Conservation (phyloP, 2,329 filamentous ascomycete genomes). For the Aspergillus brasiliensis region DNA sequence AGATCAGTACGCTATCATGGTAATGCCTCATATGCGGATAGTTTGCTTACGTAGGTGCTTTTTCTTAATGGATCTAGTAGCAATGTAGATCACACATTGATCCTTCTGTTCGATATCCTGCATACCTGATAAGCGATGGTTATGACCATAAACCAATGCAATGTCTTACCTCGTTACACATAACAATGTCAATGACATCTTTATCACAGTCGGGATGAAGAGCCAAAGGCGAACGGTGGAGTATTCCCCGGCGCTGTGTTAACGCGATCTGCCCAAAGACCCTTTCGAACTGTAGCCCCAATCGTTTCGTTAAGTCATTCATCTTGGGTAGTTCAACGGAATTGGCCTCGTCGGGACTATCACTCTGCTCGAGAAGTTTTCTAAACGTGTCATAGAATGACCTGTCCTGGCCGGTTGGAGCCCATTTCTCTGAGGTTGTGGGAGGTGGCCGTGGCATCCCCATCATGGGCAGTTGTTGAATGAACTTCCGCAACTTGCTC, state of each 20-base stretch:
- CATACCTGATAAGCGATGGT: constrained; percentile 8
- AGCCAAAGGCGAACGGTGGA: constrained; percentile 61
- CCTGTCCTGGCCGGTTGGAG: constrained; percentile 36
- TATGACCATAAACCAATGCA: background rate
- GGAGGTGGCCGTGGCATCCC: constrained; percentile 29
- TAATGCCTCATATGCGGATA: background rate
- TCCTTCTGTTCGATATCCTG: constrained; percentile 29
- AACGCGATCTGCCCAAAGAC: constrained; percentile 71
- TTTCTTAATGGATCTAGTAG: constrained; percentile 35
- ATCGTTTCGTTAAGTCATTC: constrained; percentile 63
- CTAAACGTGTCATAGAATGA: constrained; percentile 52
- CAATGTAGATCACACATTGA: constrained; percentile 37
- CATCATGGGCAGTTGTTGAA: constrained; percentile 41
- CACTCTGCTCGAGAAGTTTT: constrained; percentile 55
- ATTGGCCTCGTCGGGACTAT: constrained; percentile 51
- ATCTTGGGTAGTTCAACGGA: constrained; percentile 61
- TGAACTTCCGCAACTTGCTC: constrained; percentile 66
- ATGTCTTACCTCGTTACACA: constrained; percentile 54
- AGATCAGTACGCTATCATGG: constrained; percentile 12
- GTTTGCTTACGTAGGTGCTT: constrained; percentile 35
- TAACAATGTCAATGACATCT: constrained; percentile 57
- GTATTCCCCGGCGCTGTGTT: constrained; percentile 67
- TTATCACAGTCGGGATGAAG: constrained; percentile 45
- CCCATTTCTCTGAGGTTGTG: constrained; percentile 50
- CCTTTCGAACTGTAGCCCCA: constrained; percentile 59